Conservation (phyloP, 495 filamentous ascomycete genomes). For the Penicillium arizonense region DNA sequence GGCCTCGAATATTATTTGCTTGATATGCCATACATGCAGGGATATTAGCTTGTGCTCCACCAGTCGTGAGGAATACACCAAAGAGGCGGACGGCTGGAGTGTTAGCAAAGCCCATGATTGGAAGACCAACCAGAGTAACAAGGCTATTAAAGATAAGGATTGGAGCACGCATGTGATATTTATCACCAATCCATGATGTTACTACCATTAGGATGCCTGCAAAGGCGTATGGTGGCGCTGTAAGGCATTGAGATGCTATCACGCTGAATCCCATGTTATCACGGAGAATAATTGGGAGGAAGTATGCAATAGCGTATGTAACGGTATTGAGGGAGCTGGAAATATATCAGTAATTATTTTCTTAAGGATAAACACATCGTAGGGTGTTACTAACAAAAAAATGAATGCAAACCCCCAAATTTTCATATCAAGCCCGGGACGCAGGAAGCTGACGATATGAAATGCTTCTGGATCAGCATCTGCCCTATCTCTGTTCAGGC, state of each 20-base stretch:
- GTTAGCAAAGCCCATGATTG: too few species aligned
- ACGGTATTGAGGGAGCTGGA: too few species aligned
- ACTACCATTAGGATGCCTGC: constrained; percentile 34
- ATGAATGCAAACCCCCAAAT: too few species aligned
- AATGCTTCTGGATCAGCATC: too few species aligned
- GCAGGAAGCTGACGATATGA: too few species aligned
- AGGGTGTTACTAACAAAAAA: too few species aligned
- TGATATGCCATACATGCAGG: constrained; percentile 54
- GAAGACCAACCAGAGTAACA: constrained; percentile 40
- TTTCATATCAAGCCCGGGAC: too few species aligned
- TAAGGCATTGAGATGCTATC: constrained; percentile 41
- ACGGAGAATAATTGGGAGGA: constrained; percentile 50
- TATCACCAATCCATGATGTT: constrained; percentile 45
- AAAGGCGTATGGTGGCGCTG: constrained; percentile 41
- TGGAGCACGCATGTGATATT: constrained; percentile 47
- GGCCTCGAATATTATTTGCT: constrained; percentile 17
- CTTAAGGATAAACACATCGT: too few species aligned
- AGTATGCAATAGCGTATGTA: constrained; percentile 50
- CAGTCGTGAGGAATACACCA: too few species aligned
- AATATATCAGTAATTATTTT: too few species aligned
- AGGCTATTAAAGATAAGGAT: constrained; percentile 49
- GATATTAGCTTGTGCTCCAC: constrained; percentile 52
- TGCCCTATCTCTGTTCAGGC: too few species aligned
- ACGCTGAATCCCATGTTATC: constrained; percentile 46
- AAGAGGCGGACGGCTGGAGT: too few species aligned